A percentile compares a stretch with the other conserved stretches of the same genome.
These are phyloP conservation scores for Eugenia klotzschiana DNA, from an alignment of 441 rosid genomes.

Conservation along the genomic window DNA sequence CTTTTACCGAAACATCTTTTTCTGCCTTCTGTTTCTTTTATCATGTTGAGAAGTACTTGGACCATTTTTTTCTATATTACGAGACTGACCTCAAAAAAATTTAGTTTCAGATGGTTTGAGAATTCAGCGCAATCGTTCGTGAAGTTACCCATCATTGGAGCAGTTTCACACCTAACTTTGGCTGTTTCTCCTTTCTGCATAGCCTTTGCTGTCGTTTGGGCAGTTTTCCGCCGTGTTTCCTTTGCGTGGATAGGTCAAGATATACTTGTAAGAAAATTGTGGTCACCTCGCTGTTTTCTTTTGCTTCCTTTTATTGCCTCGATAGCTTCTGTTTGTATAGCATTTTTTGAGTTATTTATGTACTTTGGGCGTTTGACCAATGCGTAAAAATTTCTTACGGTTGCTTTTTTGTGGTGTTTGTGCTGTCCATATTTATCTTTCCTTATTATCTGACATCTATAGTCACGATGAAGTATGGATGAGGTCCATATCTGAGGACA, in stretches of 20 bases:
- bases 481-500: background rate
- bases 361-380: background rate
- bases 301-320: background rate
- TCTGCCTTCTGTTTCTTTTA: background rate
- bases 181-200: conserved; percentile 90
- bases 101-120: conserved; percentile 77
- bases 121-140: conserved; percentile 57
- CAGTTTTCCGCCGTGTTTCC: conserved; percentile 26
- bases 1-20: background rate
- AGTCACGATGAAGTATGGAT: background rate
- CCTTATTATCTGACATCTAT: background rate
- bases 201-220: conserved; percentile 85
- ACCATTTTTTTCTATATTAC: background rate
- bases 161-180: conserved; percentile 74
- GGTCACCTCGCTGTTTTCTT: background rate
- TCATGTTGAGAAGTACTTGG: background rate
- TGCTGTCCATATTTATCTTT: background rate
- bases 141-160: conserved; percentile 75
- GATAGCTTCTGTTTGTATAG: background rate
- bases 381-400: background rate
- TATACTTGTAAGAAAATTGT: conserved; percentile 55
- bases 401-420: background rate
- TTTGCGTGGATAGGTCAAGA: conserved; percentile 98
- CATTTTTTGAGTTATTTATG: background rate
- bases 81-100: conserved; percentile 27